phyloP scores from a whole-genome alignment of 495 filamentous ascomycete genomes.

The Podospora didyma region DNA sequence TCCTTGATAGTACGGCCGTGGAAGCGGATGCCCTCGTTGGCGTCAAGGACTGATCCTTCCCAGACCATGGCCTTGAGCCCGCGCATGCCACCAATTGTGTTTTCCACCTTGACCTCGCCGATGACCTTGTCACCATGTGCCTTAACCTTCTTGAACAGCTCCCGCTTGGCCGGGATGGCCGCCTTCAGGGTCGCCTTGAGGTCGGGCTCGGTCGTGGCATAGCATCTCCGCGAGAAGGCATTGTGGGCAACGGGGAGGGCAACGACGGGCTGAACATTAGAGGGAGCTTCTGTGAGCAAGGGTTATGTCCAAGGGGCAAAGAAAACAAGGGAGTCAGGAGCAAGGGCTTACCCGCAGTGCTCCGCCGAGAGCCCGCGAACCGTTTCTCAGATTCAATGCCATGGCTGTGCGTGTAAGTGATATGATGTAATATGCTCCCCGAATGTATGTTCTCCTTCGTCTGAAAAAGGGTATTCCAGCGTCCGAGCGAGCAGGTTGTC shows the following conservation, averaged over 20 bases:
- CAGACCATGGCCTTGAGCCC: slow-evolving; percentile 97
- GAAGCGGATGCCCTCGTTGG: slow-evolving; percentile 96
- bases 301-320: no score
- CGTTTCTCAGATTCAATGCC: slow-evolving; percentile 24
- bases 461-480: no score
- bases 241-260: slow-evolving; percentile 21
- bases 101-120: slow-evolving; percentile 91
- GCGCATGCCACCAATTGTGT: slow-evolving; percentile 93
- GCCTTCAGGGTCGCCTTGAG: slow-evolving; percentile 80
- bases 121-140: slow-evolving; percentile 74
- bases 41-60: slow-evolving; percentile 96
- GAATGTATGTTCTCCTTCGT: no score
- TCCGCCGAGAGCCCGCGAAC: slow-evolving; percentile 33
- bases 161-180: slow-evolving; percentile 85
- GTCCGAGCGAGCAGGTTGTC: no score
- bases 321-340: not conserved
- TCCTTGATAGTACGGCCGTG: slow-evolving; percentile 97
- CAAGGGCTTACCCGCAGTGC: slow-evolving; percentile 47
- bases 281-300: no score
- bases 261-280: slow-evolving; percentile 29
- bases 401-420: slow-evolving; percentile 7
- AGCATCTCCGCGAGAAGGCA: slow-evolving; percentile 38
- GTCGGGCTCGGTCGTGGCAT: slow-evolving; percentile 75
- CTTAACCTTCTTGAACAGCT: slow-evolving; percentile 88
- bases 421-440: not conserved